A percentile compares a stretch with the other conserved stretches of the same genome.
Conservation (phyloP, 352 stramenopile genomes). For the Phytophthora capsici region DNA sequence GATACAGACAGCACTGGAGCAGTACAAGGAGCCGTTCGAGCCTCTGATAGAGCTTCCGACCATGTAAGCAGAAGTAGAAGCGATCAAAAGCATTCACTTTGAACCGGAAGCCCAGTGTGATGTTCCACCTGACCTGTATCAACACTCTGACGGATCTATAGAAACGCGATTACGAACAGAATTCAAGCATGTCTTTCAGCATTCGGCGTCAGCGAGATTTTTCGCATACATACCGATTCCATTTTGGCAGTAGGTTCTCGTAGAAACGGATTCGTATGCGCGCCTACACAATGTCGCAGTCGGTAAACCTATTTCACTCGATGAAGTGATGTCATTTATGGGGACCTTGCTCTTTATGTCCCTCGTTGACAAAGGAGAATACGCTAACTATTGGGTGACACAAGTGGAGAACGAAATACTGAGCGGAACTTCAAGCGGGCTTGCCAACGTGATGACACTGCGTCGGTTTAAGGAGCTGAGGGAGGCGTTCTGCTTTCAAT, state of each 20-base stretch:
- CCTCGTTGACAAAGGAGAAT: slow-evolving; percentile 40
- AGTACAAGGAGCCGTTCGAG: slow-evolving; percentile 8
- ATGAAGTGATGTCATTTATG: slow-evolving; percentile 14
- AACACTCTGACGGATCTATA: slow-evolving; percentile 12
- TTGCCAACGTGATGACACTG: slow-evolving; percentile 32
- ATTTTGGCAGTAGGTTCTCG: slow-evolving; percentile 35
- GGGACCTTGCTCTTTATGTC: slow-evolving; percentile 7
- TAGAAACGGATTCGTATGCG: slow-evolving; percentile 19
- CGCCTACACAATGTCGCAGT: neutral
- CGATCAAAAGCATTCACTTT: slow-evolving; percentile 14
- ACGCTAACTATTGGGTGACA: slow-evolving; percentile 37
- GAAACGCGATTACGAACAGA: slow-evolving; percentile 16
- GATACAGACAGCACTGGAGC: neutral
- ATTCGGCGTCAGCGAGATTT: slow-evolving; percentile 34
- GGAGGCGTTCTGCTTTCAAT: slow-evolving; percentile 26
- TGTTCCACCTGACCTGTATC: neutral
- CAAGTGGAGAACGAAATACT: slow-evolving; percentile 31
- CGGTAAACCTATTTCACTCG: neutral
- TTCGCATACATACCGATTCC: slow-evolving; percentile 32
- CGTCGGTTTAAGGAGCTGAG: slow-evolving; percentile 24
- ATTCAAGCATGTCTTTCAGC: slow-evolving; percentile 26
- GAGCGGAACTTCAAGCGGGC: neutral
- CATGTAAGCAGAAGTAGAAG: slow-evolving; percentile 1
- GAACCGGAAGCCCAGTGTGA: slow-evolving; percentile 3
- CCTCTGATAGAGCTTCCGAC: slow-evolving; percentile 1